phyloP scores from a whole-genome alignment of 345 rosid species.

The Gossypium sturtianum region DNA sequence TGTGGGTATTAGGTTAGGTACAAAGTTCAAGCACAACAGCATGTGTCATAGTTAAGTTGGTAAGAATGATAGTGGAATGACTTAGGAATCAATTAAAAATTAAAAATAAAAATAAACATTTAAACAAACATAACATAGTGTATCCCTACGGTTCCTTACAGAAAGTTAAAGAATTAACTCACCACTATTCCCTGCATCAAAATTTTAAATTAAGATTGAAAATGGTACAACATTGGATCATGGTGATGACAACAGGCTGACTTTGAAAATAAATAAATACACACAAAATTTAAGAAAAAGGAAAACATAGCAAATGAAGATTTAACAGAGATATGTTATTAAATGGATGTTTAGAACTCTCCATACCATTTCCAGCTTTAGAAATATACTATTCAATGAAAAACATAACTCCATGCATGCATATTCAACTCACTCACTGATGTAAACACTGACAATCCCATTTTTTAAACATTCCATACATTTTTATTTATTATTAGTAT shows the following conservation, averaged over 20 bases:
- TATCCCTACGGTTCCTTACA: slow-evolving; percentile 11
- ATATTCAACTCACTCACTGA: not conserved
- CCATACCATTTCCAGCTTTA: slow-evolving; percentile 12
- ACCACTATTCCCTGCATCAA: slow-evolving; percentile 20
- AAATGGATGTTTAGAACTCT: not conserved
- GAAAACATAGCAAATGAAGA: not conserved
- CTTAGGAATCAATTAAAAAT: slow-evolving; percentile 5
- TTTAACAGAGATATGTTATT: not conserved
- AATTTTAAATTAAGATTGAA: not conserved
- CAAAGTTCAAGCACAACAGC: not conserved
- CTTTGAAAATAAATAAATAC: slow-evolving; percentile 4
- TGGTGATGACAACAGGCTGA: slow-evolving; percentile 23
- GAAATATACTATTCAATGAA: not conserved
- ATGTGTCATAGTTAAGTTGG: not conserved
- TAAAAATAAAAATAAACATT: not conserved
- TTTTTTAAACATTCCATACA: not conserved
- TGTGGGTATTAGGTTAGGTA: slow-evolving; percentile 1
- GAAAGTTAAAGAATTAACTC: slow-evolving; percentile 10
- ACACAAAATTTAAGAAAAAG: slow-evolving; percentile 2
- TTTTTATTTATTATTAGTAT: too few relatives aligned
- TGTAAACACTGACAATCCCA: not conserved
- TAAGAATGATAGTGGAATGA: slow-evolving; percentile 4
- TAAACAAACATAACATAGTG: slow-evolving; percentile 33
- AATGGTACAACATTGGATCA: slow-evolving; percentile 3
- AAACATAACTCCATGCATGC: not conserved